Evolutionary conservation across 2,329 filamentous ascomycete genomes (phyloP), one percentile per base, ranked within the genome.

Genomic region (Claviceps paspali): DNA sequence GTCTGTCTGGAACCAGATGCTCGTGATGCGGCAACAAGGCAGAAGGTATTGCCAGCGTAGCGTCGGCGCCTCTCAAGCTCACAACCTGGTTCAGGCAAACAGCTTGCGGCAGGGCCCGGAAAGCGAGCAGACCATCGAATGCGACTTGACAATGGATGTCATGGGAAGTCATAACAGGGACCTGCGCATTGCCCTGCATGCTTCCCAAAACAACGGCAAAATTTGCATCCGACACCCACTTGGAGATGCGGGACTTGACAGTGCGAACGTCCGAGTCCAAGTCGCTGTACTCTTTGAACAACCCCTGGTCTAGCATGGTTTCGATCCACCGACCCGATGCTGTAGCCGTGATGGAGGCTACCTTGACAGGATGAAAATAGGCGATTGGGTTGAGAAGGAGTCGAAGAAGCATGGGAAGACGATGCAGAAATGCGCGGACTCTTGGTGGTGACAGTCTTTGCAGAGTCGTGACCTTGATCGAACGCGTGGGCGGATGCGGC

Each of bases 1-100:
- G 24, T 30, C n/a, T 24, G 9, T 21, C 14, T 14, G 38, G 38
- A 34, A 40, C 32, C 3, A 40, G 30, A 33, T 40, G 38, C 22
- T 40, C 38, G 11, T 40, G 38, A 31, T 40, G 38, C 29, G 38
- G 38, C 29, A 40, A 31, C 14, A 40, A 21, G 21, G 30, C 29
- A n/a, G 29, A 24, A 11, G 38, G 38, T 14, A 40, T 23, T 3
- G 34, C 19, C 11, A 40, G 7, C 7, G 38, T 34, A 2, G 34
- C 34, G 19, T 37, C 34, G n/a, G 29, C 34, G 9, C 38, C 38
- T 5, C 33, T 19, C n/a, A 40, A 29, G 14, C 23, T 29, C 15
- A 28, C 38, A 15, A 40, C 30, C 15, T 34, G 34, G 11, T 33
- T 21, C 7, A 40, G 34, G 8, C 21, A 3, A 19, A 27, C 8